Base-by-base conservation (phyloP, 202 grass and related monocot genomes). In the Zizania palustris region DNA sequence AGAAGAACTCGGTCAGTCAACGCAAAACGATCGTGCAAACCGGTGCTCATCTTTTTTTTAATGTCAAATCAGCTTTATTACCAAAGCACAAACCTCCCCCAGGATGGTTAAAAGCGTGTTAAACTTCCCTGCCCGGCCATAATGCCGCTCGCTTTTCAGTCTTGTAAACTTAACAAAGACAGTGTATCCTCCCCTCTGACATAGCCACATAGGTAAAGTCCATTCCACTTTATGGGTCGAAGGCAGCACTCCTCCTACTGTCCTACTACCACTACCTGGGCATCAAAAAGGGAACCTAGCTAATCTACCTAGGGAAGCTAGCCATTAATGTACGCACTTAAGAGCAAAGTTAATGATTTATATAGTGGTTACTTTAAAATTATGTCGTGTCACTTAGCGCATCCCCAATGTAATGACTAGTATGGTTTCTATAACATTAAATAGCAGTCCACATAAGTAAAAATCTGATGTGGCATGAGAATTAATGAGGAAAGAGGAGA, bases 171-270 rank as follows among this genome's bases (percentile, higher is more conserved):
- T 71, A 7, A 7, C 19, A 50, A 34, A n/a, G 48, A 71, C 40
- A 42, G 4, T 5, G 13, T 6, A 16, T 14, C 38, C 18, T 54
- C 37, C 33, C 28, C 28, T 28, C 41, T 65, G 65, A 14, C 71
- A 69, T 12, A 86, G 14, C 58, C 59, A 14, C 71, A 69, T 12
- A 86, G 14, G 16, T 50, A 86, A 86, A 82, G 78, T 20, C 36
- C 65, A 20, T 58, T 33, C 58, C 55, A 61, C 79, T 87, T 83
- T 78, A 37, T 39, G 73, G 36, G 59, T 60, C 65, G 73, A 83
- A 87, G 55, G 77, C 0, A 48, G 44, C 43, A 67, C 69, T 16
- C 7, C 76, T 21, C 65, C 28, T 72, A 64, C 48, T 34, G 15
- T 14, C 16, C 11, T 4, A 37, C 15, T 60, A 56, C 20, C 5